phyloP scores from a whole-genome alignment of 2,329 filamentous ascomycete genomes.

The Colletotrichum sp. region DNA sequence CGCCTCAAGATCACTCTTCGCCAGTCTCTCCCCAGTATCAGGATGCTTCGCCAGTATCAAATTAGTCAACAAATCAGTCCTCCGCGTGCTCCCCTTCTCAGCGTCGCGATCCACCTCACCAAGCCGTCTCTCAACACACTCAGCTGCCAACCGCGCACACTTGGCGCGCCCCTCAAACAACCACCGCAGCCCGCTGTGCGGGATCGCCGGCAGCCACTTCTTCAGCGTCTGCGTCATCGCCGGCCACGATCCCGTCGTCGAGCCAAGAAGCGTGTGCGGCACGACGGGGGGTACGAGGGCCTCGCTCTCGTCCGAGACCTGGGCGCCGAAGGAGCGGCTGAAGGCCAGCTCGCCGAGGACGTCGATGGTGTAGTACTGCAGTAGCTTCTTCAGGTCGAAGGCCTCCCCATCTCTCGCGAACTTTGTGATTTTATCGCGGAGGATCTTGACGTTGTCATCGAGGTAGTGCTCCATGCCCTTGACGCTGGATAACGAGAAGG shows the following conservation, averaged over 20 bases:
- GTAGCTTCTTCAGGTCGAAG: conserved; percentile 34
- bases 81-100: conserved; percentile 13
- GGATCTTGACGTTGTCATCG: conserved; percentile 32
- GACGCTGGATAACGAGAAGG: conserved; percentile 22
- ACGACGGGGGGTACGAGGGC: conserved; percentile 33
- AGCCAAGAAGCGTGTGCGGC: conserved; percentile 36
- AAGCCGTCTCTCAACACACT: conserved; percentile 24
- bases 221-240: conserved; percentile 29
- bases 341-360: conserved; percentile 34
- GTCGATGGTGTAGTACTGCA: conserved; percentile 31
- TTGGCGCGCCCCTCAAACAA: conserved; percentile 27
- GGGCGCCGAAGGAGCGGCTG: conserved; percentile 34
- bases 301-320: conserved; percentile 29
- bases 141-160: conserved; percentile 20
- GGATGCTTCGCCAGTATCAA: conserved; percentile 39
- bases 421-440: conserved; percentile 26
- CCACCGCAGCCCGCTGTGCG: conserved; percentile 22
- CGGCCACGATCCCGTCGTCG: conserved; percentile 31
- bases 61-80: conserved; percentile 37
- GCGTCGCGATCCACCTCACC: not conserved
- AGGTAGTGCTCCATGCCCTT: conserved; percentile 39
- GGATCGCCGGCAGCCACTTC: conserved; percentile 27
- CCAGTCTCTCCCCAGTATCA: conserved; percentile 36
- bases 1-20: conserved; percentile 33
- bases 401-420: conserved; percentile 8